phyloP scores from a whole-genome alignment of 805 yeast genomes.

The Diddensiella santjacobensis region DNA sequence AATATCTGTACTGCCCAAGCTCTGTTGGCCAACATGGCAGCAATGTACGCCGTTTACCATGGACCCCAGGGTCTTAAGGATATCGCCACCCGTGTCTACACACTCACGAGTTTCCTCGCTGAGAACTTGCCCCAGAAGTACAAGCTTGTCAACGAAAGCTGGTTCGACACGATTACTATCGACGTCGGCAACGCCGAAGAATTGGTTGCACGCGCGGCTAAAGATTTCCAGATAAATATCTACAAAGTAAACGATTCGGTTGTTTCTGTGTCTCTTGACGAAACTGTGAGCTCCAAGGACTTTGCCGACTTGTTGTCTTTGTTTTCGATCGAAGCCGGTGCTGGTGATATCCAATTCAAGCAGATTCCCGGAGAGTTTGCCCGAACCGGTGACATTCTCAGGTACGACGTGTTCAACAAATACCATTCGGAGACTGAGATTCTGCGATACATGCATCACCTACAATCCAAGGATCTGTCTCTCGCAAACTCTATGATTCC shows the following conservation, averaged over 20 bases:
- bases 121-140: constrained; percentile 40
- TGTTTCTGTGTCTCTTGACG: constrained; percentile 85
- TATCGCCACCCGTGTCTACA: constrained; percentile 75
- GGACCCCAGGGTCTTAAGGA: constrained; percentile 81
- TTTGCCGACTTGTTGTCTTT: constrained; percentile 52
- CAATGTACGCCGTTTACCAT: constrained; percentile 94
- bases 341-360: constrained; percentile 37
- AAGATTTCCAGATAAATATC: constrained; percentile 65
- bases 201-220: constrained; percentile 55
- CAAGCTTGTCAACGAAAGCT: constrained; percentile 52
- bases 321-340: constrained; percentile 44
- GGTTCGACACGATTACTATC: constrained; percentile 87
- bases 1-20: constrained; percentile 99
- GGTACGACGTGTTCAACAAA: constrained; percentile 74
- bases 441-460: constrained; percentile 80
- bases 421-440: constrained; percentile 94
- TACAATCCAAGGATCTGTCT: constrained; percentile 86
- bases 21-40: constrained; percentile 87
- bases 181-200: constrained; percentile 51
- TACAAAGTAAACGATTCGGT: constrained; percentile 59
- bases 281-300: constrained; percentile 68
- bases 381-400: constrained; percentile 39
- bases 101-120: constrained; percentile 71
- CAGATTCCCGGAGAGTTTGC: constrained; percentile 37
- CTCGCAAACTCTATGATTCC: constrained; percentile 97